Evolutionary conservation across 1,284 basidiomycete genomes (phyloP).

Genomic region (Papiliotrema laurentii): DNA sequence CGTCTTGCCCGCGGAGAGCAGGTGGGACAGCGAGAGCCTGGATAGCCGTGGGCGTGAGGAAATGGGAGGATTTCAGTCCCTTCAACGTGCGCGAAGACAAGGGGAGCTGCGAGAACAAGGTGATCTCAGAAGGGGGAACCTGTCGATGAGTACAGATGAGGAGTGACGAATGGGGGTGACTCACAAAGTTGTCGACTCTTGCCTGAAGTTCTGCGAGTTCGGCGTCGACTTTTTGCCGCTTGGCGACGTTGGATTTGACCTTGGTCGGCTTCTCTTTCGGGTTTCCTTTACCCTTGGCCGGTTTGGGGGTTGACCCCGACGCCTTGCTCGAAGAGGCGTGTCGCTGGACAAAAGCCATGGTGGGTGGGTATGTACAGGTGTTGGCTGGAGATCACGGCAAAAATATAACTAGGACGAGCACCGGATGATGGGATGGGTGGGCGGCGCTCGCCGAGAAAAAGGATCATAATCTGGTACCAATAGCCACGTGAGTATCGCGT

Average conservation of each 20-base stretch:
- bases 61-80: slow-evolving; percentile 72
- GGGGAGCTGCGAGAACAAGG: slow-evolving; percentile 47
- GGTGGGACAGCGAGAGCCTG: slow-evolving; percentile 62
- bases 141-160: slow-evolving; percentile 4
- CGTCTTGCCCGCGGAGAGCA: slow-evolving; percentile 62
- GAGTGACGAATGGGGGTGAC: not conserved
- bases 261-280: slow-evolving; percentile 14
- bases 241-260: slow-evolving; percentile 41
- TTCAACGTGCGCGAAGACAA: slow-evolving; percentile 41
- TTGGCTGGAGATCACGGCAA: not conserved
- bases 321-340: slow-evolving; percentile 19
- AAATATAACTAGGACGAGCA: not conserved
- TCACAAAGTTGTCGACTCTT: slow-evolving; percentile 39
- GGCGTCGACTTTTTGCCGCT: slow-evolving; percentile 38
- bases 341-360: slow-evolving; percentile 1
- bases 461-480: too few relatives aligned
- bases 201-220: slow-evolving; percentile 43
- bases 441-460: too few relatives aligned
- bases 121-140: slow-evolving; percentile 29
- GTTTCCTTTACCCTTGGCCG: slow-evolving; percentile 2
- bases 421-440: too few relatives aligned
- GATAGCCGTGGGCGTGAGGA: slow-evolving; percentile 81
- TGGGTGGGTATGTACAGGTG: not conserved
- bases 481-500: too few relatives aligned
- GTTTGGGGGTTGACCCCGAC: not conserved